Conservation (phyloP, 441 rosid genomes). For the Manihot esculenta region DNA sequence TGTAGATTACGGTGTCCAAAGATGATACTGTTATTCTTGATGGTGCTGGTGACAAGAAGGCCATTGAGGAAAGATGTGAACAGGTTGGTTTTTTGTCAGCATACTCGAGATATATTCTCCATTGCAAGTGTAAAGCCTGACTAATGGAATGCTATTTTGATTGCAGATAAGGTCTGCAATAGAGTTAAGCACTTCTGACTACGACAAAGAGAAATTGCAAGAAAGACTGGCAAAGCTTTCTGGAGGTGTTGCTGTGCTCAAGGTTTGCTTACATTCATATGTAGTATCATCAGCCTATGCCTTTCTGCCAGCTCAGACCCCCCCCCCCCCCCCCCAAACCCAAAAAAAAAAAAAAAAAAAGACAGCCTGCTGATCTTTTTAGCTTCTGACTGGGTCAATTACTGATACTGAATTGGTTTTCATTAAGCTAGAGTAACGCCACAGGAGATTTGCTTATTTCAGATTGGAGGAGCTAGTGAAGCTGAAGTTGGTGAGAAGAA, state of each 20-base stretch:
- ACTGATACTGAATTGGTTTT: neutral
- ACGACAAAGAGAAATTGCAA: slow-evolving; percentile 82
- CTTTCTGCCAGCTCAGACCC: neutral
- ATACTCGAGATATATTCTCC: neutral
- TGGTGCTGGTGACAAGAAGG: slow-evolving; percentile 79
- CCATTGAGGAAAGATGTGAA: slow-evolving; percentile 77
- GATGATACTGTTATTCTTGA: slow-evolving; percentile 86
- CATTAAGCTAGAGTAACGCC: neutral
- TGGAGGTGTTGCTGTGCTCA: slow-evolving; percentile 85
- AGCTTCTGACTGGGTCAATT: neutral
- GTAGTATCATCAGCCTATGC: neutral
- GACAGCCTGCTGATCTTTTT: too few species aligned
- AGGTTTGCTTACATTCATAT: slow-evolving; percentile 39
- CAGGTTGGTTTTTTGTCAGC: slow-evolving; percentile 43
- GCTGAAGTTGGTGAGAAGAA: slow-evolving; percentile 87
- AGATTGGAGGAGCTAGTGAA: slow-evolving; percentile 98
- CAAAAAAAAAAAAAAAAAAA: neutral
- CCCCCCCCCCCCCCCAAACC: too few species aligned
- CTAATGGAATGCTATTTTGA: neutral
- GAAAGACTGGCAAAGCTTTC: slow-evolving; percentile 87
- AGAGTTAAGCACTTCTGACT: slow-evolving; percentile 74
- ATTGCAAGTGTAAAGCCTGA: neutral
- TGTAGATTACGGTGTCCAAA: slow-evolving; percentile 68
- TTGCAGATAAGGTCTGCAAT: slow-evolving; percentile 60
- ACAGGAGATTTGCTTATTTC: slow-evolving; percentile 13